These are phyloP conservation scores for Pythium insidiosum DNA, from an alignment of 352 stramenopile genomes.

Conservation along the genomic window DNA sequence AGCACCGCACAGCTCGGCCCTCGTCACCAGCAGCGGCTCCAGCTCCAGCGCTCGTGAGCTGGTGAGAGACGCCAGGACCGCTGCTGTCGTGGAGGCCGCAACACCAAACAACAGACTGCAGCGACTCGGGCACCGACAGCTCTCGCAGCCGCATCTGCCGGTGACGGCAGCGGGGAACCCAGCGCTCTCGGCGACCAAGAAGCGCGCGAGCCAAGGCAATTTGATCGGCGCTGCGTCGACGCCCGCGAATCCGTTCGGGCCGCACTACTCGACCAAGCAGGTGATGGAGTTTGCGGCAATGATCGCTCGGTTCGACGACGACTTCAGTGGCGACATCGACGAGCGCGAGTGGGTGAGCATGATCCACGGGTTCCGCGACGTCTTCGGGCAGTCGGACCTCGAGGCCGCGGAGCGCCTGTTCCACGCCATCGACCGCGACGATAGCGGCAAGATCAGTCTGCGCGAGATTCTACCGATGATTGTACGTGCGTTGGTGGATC, in stretches of 20 bases:
- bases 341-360: slow-evolving; percentile 46
- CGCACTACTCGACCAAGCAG: slow-evolving; percentile 46
- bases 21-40: too few species aligned
- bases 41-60: too few species aligned
- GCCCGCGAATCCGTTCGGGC: slow-evolving; percentile 58
- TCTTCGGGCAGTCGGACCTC: slow-evolving; percentile 11
- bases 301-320: slow-evolving; percentile 41
- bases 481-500: slow-evolving; percentile 17
- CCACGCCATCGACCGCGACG: slow-evolving; percentile 35
- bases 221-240: too few species aligned
- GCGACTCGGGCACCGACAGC: too few species aligned
- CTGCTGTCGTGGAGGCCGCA: too few species aligned
- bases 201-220: too few species aligned
- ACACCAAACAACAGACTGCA: too few species aligned
- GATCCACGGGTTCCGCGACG: slow-evolving; percentile 19
- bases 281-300: slow-evolving; percentile 45
- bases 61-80: too few species aligned
- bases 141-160: not conserved
- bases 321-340: slow-evolving; percentile 48
- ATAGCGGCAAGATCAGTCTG: slow-evolving; percentile 42
- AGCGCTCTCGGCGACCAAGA: too few species aligned
- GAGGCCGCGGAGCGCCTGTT: slow-evolving; percentile 35
- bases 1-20: not conserved
- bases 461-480: slow-evolving; percentile 40
- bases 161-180: not conserved